A percentile compares a stretch with the other conserved stretches of the same genome.
phyloP scores from a whole-genome alignment of 2,329 filamentous ascomycete species.

The Aspergillus amoenus region DNA sequence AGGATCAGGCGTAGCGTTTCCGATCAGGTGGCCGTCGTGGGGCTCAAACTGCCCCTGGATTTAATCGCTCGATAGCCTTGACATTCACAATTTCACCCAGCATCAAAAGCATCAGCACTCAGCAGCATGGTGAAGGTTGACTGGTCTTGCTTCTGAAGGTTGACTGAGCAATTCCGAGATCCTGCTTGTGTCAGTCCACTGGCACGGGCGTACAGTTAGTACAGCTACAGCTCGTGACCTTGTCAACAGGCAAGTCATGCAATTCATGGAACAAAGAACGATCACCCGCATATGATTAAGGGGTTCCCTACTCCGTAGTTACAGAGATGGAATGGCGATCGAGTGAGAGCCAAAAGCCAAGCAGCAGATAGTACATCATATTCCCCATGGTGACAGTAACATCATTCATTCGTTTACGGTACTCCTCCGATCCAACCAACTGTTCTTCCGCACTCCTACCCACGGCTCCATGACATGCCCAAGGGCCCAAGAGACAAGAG shows the following conservation, averaged over 20 bases:
- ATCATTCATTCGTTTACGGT: background rate
- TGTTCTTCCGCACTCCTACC: background rate
- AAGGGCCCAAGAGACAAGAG: background rate
- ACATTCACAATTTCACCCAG: background rate
- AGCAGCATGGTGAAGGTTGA: background rate
- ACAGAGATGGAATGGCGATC: background rate
- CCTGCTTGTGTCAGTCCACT: background rate
- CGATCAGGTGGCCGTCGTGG: conserved; percentile 17
- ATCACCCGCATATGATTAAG: conserved; percentile 5
- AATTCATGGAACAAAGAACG: conserved; percentile 1
- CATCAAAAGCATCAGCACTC: background rate
- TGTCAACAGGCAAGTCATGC: conserved; percentile 1
- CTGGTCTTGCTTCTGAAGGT: background rate
- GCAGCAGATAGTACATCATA: background rate
- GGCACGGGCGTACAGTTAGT: background rate
- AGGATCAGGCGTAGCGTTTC: conserved; percentile 8
- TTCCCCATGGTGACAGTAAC: background rate
- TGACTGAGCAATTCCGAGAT: background rate
- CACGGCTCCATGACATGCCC: too few relatives aligned
- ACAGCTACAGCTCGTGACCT: conserved; percentile 6
- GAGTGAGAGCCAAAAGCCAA: background rate
- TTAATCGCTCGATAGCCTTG: background rate
- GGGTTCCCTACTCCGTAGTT: background rate
- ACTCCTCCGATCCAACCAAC: background rate
- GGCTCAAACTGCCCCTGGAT: conserved; percentile 11